Base-by-base conservation (phyloP, 108 stramenopile genomes). In the Parmales sp. region DNA sequence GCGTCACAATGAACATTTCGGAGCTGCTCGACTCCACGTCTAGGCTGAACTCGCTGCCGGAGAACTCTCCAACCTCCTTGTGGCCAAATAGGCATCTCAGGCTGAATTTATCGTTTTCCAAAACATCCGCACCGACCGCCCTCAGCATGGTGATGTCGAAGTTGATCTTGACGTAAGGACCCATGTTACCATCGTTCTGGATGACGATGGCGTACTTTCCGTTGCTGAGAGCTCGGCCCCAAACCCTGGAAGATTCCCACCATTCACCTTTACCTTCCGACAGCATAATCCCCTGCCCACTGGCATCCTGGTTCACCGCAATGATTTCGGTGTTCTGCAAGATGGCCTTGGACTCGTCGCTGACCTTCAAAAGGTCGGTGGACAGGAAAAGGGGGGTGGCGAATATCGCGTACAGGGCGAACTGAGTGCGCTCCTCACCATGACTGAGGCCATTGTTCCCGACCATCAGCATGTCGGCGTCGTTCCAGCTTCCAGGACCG, bases 391-490 rank as follows among this genome's bases (percentile, higher is more conserved):
- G 64, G 29, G 64, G 64, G 38, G 64, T 39, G 8, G 64, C 64
- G n/a, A 48, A 45, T n/a, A 67, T 67, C 13, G 45, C 31, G 45
- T 45, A 67, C 3, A 67, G 44, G 37, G 45, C 67, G 31, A 67
- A 48, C 45, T 67, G 67, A 6, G 67, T 37, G 29, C 45, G 26
- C 45, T 34, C 67, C 67, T 67, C 25, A 45, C 34, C 22, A 31
- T 48, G 37, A 45, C 45, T 67, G 45, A 67, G 11, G 28, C 67
- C 44, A 20, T 67, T 37, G 67, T 68, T 39, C 46, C 67, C 67
- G 37, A 49, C 39, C 39, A 68, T 46, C 37, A 68, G 67, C 67
- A 41, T 39, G 48, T 68, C 67, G 11, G 67, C 48, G 49, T 68
- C 67, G 67, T 68, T 68, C 67, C 46, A 51, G 49, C 26, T 31